Evolutionary conservation across 2,329 filamentous ascomycete genomes (phyloP), one percentile per base, ranked within the genome.

Genomic region (Juglanconis juglandina): DNA sequence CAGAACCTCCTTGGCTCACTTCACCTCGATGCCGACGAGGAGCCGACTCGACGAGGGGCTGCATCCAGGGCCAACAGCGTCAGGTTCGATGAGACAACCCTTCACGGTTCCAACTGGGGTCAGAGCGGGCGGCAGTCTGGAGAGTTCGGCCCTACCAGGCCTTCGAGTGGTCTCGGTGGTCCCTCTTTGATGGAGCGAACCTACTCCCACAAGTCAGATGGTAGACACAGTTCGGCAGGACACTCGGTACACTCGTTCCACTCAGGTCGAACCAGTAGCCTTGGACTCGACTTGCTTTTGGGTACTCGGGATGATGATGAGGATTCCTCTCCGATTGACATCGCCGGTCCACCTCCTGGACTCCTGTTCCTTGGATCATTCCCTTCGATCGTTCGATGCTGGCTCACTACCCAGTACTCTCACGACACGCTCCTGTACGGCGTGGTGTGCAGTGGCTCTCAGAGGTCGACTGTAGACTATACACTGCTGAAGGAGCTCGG

Each of bases 41-140:
- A 93, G 70, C 90, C 90, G 37, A 87, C 92, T 60, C 87, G 92
- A 42, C 86, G 94, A 64, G 91, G 95, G 57, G 91, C 91, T 24
- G 89, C 92, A 17, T 99, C 95, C 17, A 85, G 95, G 67, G 94
- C 95, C 52, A 98, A 98, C 72, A 98, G 95, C 71, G 95, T 99
- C 67, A 90, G 95, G 42, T 99, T 99, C 69, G 95, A 98, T 71
- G 94, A 98, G 72, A 96, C 92, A 70, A 93, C 94, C 13, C 87
- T 96, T 67, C 92, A 96, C 68, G 90, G 91, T 52, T 92, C 85
- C 8, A 84, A 92, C 72, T 96, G 95, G 85, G 88, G 77, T 42
- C 91, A 96, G 69, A 87, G 86, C 65, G 90, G 89, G 61, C 87
- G 94, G 49, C 89, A 92, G 59, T 94, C 91, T 11, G 86, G 90